These are phyloP conservation scores for Xylaria sp. DNA, from an alignment of 2,329 filamentous ascomycete genomes.

Conservation along the genomic window DNA sequence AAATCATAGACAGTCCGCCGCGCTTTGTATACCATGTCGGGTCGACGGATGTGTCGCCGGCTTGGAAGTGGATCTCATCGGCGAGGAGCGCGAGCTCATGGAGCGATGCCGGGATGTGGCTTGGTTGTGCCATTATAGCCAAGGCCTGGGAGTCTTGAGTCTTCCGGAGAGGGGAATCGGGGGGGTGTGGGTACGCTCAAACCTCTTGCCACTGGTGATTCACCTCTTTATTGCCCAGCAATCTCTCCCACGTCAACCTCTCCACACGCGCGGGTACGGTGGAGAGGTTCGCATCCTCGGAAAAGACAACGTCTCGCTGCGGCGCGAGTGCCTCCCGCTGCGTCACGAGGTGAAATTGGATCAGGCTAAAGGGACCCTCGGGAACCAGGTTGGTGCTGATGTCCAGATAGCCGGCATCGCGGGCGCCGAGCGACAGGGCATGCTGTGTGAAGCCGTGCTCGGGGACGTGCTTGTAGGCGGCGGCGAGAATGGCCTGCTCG, in stretches of 20 bases:
- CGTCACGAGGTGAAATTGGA: conserved; percentile 79
- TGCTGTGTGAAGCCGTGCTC: conserved; percentile 82
- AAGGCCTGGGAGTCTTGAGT: conserved; percentile 70
- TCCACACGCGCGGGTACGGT: conserved; percentile 69
- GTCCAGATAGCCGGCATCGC: conserved; percentile 86
- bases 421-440: conserved; percentile 80
- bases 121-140: conserved; percentile 87
- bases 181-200: conserved; percentile 43
- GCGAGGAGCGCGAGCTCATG: conserved; percentile 82
- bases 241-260: conserved; percentile 77
- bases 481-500: conserved; percentile 81
- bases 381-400: conserved; percentile 87
- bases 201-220: conserved; percentile 90
- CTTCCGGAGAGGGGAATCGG: not conserved
- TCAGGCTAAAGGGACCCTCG: conserved; percentile 81
- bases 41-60: conserved; percentile 85
- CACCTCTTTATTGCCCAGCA: conserved; percentile 78
- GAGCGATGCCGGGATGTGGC: conserved; percentile 79
- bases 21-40: conserved; percentile 84
- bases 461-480: conserved; percentile 83
- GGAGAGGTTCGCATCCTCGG: conserved; percentile 37
- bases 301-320: conserved; percentile 54
- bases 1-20: conserved; percentile 65
- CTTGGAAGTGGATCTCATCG: conserved; percentile 93
- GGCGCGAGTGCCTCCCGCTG: conserved; percentile 70